These are phyloP conservation scores for Garcia nutans DNA, from an alignment of 345 rosid genomes.

Conservation along the genomic window DNA sequence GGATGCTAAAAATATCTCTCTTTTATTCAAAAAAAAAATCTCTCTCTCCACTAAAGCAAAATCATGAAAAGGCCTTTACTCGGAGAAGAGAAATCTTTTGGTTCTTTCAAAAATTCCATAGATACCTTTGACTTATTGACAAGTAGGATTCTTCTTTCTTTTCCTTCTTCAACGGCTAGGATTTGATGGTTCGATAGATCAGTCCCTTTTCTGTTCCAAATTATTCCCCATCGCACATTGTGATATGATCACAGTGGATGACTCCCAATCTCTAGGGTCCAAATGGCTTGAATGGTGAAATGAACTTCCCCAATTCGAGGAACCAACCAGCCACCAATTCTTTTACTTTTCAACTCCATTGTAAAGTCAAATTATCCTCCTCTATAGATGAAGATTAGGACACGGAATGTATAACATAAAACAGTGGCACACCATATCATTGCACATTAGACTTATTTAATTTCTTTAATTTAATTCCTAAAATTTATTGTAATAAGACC, in stretches of 20 bases:
- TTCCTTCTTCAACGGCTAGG: conserved; percentile 11
- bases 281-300: not conserved
- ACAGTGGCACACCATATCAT: not conserved
- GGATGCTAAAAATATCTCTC: no score
- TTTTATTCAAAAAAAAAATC: no score
- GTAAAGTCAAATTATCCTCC: not conserved
- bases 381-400: not conserved
- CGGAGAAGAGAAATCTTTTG: not conserved
- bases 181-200: conserved; percentile 5
- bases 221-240: conserved; percentile 5
- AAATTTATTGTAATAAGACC: no score
- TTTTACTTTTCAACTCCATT: not conserved
- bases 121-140: conserved; percentile 15
- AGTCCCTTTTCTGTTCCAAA: not conserved
- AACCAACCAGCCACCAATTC: conserved; percentile 37
- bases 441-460: not conserved
- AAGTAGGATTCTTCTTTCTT: not conserved
- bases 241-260: conserved; percentile 6
- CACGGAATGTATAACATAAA: not conserved
- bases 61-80: not conserved
- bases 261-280: conserved; percentile 17
- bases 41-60: conserved; percentile 13
- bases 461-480: not conserved
- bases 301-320: conserved; percentile 45
- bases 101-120: conserved; percentile 24